Evolutionary conservation across 345 rosid species (phyloP), one percentile per base, ranked within the genome.

Genomic region (Citropsis articulata): DNA sequence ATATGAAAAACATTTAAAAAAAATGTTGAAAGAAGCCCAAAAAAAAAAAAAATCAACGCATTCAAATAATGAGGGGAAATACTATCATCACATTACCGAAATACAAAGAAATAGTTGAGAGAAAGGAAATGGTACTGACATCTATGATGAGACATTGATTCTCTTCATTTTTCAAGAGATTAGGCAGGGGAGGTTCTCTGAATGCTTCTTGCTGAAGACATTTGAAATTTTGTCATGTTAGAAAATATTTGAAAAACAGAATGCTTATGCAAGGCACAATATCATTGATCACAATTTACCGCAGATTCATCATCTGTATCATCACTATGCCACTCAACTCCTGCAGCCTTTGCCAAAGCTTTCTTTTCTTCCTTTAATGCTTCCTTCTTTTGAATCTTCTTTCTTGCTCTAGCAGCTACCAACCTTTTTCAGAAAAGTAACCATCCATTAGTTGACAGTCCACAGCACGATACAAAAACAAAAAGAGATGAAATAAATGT

Each of bases 91-190:
- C 6, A 65, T 38, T 9, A 67, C 9, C 25, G 18, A 25, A 55
- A 16, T 40, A 38, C 35, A n/a, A 8, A 70, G 9, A 70, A 72
- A 61, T 19, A 80, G 59, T 63, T 0, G 40, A 33, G 70, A 48
- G 71, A 66, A 42, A 38, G 36, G 40, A 33, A 71, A 53, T 59
- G 19, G 72, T n/a, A 87, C 88, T 82, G 61, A 95, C 99, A 81
- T 94, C 95, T 69, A 91, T 84, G 79, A 96, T 86, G 84, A 91
- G 91, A 81, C 80, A 65, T 82, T 91, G 98, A 82, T 91, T 90
- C 87, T 91, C 92, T 75, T 88, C 94, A 81, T 92, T 89, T 83
- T 88, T 89, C 80, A 91, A 80, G 78, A 90, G 77, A 71, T 85
- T 83, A 16, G 79, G 86, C 71, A 89, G 78, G 30, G 89, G 89